Evolutionary conservation across 768 basidiomycete genomes (phyloP).

Genomic region (Russula vinacea): DNA sequence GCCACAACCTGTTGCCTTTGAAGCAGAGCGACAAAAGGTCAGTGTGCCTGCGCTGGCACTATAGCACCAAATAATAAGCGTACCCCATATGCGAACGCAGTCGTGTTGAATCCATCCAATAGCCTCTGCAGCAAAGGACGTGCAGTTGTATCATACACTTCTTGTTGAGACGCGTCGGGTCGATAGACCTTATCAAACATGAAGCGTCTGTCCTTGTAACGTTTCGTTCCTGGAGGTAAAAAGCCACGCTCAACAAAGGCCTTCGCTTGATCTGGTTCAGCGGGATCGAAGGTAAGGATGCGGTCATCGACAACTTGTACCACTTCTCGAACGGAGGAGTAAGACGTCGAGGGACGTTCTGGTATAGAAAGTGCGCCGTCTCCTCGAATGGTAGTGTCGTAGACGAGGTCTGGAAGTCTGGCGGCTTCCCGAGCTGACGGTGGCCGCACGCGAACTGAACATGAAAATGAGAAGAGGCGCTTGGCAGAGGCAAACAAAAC

Average conservation of each 20-base stretch:
- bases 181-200: constrained; percentile 95
- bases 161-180: constrained; percentile 74
- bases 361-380: constrained; percentile 82
- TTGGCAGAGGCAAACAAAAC: constrained; percentile 9
- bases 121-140: constrained; percentile 81
- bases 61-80: constrained; percentile 37
- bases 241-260: constrained; percentile 85
- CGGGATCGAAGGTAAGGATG: constrained; percentile 93
- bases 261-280: constrained; percentile 77
- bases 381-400: constrained; percentile 69
- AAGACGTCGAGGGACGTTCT: constrained; percentile 46
- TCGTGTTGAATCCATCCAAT: constrained; percentile 93
- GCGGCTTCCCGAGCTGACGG: constrained; percentile 82
- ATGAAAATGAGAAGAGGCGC: constrained; percentile 2
- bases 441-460: constrained; percentile 83
- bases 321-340: constrained; percentile 66
- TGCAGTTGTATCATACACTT: constrained; percentile 84
- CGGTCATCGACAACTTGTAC: constrained; percentile 92
- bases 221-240: constrained; percentile 80
- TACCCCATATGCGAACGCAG: constrained; percentile 98
- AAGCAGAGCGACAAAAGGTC: not conserved
- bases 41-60: not conserved
- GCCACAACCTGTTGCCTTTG: constrained; percentile 99
- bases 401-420: constrained; percentile 72
- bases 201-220: constrained; percentile 95